Conservation (phyloP, 2,329 filamentous ascomycete genomes). For the Penicillium capsulatum region DNA sequence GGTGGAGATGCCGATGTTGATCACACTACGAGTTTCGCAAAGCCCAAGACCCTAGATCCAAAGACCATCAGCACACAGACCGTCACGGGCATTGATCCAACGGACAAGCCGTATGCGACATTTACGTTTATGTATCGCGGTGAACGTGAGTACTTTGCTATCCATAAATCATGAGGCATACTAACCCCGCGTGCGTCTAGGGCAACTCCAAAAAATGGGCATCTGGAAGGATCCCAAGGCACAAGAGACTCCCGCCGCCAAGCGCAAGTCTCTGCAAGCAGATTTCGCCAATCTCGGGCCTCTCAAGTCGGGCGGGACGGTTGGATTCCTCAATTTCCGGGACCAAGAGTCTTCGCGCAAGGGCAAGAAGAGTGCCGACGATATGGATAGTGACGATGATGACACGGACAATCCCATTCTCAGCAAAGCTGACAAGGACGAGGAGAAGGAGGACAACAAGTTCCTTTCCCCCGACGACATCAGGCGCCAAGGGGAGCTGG, state of each 20-base stretch:
- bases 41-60: constrained; percentile 90
- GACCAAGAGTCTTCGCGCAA: constrained; percentile 58
- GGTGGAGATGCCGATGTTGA: constrained; percentile 78
- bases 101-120: constrained; percentile 90
- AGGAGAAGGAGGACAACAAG: constrained; percentile 46
- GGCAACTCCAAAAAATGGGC: constrained; percentile 95
- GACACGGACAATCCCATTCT: constrained; percentile 58
- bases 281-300: constrained; percentile 83
- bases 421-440: constrained; percentile 60
- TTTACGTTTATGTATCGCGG: constrained; percentile 98
- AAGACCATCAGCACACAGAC: constrained; percentile 98
- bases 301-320: constrained; percentile 78
- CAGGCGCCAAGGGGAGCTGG: constrained; percentile 56
- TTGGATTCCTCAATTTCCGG: constrained; percentile 85
- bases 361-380: constrained; percentile 60
- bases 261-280: constrained; percentile 75
- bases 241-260: constrained; percentile 57
- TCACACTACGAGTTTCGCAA: constrained; percentile 96
- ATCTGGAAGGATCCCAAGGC: constrained; percentile 68
- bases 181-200: constrained; percentile 44
- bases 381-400: constrained; percentile 73
- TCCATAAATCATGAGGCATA: neutral
- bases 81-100: constrained; percentile 95
- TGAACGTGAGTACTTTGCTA: constrained; percentile 65
- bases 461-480: constrained; percentile 59